phyloP scores from a whole-genome alignment of 306 rosid species.

The Fragaria ananassa region DNA sequence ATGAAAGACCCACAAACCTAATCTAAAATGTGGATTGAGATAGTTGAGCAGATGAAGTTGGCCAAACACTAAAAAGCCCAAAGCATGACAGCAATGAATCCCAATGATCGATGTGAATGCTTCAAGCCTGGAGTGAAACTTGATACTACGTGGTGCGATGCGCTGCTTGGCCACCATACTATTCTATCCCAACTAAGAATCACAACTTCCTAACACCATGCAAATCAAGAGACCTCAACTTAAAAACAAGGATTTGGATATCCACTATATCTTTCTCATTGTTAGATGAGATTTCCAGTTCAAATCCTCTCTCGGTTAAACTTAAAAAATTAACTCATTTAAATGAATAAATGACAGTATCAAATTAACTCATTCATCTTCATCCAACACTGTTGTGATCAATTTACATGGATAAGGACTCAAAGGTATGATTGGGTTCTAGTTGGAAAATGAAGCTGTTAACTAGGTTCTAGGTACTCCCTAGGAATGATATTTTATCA shows the following conservation, averaged over 20 bases:
- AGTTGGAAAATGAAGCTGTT: neutral
- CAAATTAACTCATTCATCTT: too few relatives aligned
- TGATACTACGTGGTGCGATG: slow-evolving; percentile 15
- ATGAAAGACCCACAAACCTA: slow-evolving; percentile 40
- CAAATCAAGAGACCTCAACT: neutral
- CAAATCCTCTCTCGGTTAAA: neutral
- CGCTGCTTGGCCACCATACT: slow-evolving; percentile 24
- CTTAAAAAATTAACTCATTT: too few relatives aligned
- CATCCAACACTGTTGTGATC: neutral
- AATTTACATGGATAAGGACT: neutral
- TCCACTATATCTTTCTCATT: neutral
- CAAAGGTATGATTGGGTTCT: neutral
- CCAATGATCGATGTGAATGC: neutral
- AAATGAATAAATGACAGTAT: too few relatives aligned
- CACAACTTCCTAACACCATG: neutral
- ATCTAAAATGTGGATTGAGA: slow-evolving; percentile 17
- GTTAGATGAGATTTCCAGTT: neutral
- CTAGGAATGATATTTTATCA: neutral
- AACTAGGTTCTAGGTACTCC: neutral
- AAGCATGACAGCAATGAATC: neutral
- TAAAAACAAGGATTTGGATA: neutral
- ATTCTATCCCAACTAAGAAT: neutral
- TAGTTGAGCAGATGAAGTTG: slow-evolving; percentile 39
- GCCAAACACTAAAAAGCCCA: slow-evolving; percentile 37
- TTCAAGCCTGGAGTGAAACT: neutral